Evolutionary conservation across 192 early-diverging fungal species (phyloP).

Genomic region (Gonapodya prolifera): DNA sequence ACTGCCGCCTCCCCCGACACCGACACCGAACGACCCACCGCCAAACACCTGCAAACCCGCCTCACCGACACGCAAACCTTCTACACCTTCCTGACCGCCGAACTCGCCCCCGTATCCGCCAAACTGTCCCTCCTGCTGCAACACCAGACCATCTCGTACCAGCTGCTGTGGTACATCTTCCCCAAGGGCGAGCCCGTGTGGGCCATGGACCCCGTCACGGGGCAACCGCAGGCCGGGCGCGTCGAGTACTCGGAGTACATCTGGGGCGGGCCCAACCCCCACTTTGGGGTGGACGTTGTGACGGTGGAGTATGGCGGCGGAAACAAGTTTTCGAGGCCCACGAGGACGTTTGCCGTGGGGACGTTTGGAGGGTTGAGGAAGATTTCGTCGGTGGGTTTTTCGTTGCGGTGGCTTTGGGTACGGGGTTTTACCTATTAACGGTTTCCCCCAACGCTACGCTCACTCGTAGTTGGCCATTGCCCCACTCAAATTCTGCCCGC

Average conservation of each 20-base stretch:
- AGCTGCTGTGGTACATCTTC: neutral
- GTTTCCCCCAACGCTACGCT: neutral
- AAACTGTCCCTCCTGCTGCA: neutral
- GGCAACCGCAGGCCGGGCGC: neutral
- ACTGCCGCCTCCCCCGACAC: neutral
- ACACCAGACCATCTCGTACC: neutral
- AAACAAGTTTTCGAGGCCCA: neutral
- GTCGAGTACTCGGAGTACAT: neutral
- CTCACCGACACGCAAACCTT: neutral
- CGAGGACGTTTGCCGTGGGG: neutral
- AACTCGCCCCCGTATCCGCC: neutral
- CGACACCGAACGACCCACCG: neutral
- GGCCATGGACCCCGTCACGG: neutral
- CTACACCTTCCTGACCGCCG: neutral
- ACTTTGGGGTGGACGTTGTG: neutral
- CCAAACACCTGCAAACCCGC: neutral
- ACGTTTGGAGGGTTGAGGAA: neutral
- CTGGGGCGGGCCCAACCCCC: neutral
- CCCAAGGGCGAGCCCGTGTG: neutral
- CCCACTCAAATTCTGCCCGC: neutral
- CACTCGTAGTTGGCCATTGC: neutral
- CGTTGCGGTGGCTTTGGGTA: neutral
- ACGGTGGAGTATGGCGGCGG: neutral
- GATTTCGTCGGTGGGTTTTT: neutral
- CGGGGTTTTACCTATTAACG: neutral